Percentiles rank a stretch among this genome's conserved stretches.
These are phyloP conservation scores for Triticum timopheevii DNA, from an alignment of 176 grass and related monocot genomes.

Conservation along the genomic window DNA sequence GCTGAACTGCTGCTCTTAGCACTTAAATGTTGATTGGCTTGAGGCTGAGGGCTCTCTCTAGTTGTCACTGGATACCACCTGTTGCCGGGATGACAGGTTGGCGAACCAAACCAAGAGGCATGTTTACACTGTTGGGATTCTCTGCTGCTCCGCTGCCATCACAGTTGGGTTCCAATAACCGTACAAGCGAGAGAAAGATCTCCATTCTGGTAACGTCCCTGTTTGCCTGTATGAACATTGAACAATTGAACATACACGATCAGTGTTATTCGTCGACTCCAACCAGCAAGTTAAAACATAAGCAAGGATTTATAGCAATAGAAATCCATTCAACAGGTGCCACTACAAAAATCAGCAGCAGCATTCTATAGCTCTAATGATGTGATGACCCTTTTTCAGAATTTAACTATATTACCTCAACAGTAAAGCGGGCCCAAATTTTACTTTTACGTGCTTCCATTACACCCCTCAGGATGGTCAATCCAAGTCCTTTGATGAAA, in stretches of 20 bases:
- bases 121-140: conserved; percentile 44
- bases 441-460: conserved; percentile 80
- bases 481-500: conserved; percentile 71
- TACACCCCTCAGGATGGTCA: conserved; percentile 83
- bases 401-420: conserved; percentile 53
- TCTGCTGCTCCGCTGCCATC: conserved; percentile 35
- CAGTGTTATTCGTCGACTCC: not conserved
- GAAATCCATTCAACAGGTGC: not conserved
- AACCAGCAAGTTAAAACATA: not conserved
- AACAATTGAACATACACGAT: not conserved
- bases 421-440: conserved; percentile 81
- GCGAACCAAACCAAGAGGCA: conserved; percentile 40
- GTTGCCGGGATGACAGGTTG: conserved; percentile 74
- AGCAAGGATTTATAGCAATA: not conserved
- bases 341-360: not conserved
- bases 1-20: conserved; percentile 71
- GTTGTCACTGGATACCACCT: conserved; percentile 51
- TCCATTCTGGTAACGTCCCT: conserved; percentile 75
- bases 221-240: conserved; percentile 55
- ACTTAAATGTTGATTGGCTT: conserved; percentile 31
- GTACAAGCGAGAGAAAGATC: conserved; percentile 73
- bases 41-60: not conserved
- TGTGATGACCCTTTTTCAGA: not conserved
- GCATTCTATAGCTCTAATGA: not conserved
- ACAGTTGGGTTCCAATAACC: conserved; percentile 48